These are phyloP conservation scores for Monosporozyma unispora DNA, from an alignment of 805 yeast genomes.

Conservation along the genomic window DNA sequence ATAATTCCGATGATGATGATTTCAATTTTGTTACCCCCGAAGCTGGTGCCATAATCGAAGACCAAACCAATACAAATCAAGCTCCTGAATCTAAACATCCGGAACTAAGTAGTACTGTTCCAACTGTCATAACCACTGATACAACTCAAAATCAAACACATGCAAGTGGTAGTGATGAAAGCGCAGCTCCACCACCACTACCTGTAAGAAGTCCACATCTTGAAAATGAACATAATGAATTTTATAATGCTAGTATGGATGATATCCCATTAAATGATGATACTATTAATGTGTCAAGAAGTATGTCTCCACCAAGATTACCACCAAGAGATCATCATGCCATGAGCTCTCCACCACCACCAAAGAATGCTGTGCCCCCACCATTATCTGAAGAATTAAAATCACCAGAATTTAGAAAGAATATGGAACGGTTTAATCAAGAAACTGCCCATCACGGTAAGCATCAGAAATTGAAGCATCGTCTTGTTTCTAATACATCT, in stretches of 20 bases:
- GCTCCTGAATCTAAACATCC: neutral
- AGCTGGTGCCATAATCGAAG: neutral
- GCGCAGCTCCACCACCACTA: conserved; percentile 1
- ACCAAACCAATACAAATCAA: neutral
- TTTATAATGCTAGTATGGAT: neutral
- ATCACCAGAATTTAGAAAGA: conserved; percentile 20
- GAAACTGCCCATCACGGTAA: neutral
- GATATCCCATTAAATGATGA: neutral
- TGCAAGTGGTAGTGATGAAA: neutral
- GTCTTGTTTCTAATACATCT: conserved; percentile 9
- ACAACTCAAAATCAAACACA: neutral
- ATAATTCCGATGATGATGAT: neutral
- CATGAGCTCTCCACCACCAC: neutral
- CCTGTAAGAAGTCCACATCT: neutral
- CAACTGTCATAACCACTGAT: too few species aligned
- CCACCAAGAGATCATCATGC: conserved; percentile 4
- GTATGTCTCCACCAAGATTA: neutral
- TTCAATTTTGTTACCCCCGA: neutral
- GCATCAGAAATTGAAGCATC: neutral
- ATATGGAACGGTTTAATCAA: conserved; percentile 13
- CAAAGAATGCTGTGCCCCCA: conserved; percentile 24
- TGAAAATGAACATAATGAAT: neutral
- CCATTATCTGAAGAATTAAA: conserved; percentile 24
- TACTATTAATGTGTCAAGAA: neutral
- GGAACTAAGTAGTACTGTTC: too few species aligned